Evolutionary conservation across 1,284 basidiomycete species (phyloP), one percentile per base, ranked within the genome.

Genomic region (Pulveroboletus ridleyi): DNA sequence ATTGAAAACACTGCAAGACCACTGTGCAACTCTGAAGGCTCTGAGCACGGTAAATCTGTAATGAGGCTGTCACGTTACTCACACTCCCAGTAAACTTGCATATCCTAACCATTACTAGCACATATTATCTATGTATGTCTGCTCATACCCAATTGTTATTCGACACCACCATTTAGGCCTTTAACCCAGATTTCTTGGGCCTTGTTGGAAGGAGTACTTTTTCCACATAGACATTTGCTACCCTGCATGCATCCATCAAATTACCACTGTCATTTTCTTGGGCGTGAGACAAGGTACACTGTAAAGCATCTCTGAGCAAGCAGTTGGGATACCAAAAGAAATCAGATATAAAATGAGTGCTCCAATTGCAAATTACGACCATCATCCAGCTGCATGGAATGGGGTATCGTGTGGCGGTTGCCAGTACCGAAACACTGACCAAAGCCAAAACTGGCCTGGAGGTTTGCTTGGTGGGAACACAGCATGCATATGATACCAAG

Each of bases 331-430:
- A n/a, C 57, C 35, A 22, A 62, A 41, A 57, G 2, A 41, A 41
- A 25, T 35, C 25, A 46, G 20, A 25, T 2, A 41, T 53, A 15
- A 54, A 25, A 65, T 10, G 1, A 53, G 60, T 33, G 50, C 61
- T 74, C 72, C 72, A 74, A 65, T 74, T 74, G 72, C 75, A 74
- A 74, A 76, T 74, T 68, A 74, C 61, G 44, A 64, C 75, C 61
- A 54, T 76, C 72, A 76, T 68, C 64, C 72, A 67, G 74, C 74
- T 62, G 55, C 39, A 29, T 56, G 42, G 6, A 23, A 42, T 57
- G 61, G 39, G 39, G 18, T 58, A 64, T 62, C 56, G 58, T 35
- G 52, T 49, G 42, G 70, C 71, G 69, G 73, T 73, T 76, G 66
- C 64, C 64, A 64, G 41, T 61, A 61, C 61, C 4, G 46, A 64